These are phyloP conservation scores for Oidium heveae DNA, from an alignment of 2,329 filamentous ascomycete species.

Conservation along the genomic window DNA sequence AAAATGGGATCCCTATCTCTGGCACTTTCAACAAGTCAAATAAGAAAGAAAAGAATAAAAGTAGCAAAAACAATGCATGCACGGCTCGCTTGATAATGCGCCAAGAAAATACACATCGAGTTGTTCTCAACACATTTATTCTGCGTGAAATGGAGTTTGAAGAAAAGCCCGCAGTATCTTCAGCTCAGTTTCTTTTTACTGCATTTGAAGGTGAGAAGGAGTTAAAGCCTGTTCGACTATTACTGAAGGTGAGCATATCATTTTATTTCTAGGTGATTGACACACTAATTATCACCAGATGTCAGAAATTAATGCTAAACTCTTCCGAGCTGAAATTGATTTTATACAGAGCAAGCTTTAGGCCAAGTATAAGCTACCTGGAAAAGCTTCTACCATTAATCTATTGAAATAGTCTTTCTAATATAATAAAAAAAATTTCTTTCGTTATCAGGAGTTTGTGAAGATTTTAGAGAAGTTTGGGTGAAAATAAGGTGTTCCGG, in stretches of 20 bases:
- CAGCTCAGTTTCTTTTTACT: slow-evolving; percentile 37
- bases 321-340: too few relatives aligned
- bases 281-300: slow-evolving; percentile 9
- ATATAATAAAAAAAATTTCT: too few relatives aligned
- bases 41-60: slow-evolving; percentile 11
- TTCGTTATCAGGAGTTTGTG: too few relatives aligned
- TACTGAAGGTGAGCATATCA: slow-evolving; percentile 30
- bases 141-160: slow-evolving; percentile 59
- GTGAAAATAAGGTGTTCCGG: too few relatives aligned
- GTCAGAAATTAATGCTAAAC: slow-evolving; percentile 11
- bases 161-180: slow-evolving; percentile 34
- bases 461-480: too few relatives aligned
- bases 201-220: slow-evolving; percentile 32
- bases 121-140: slow-evolving; percentile 67
- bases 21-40: slow-evolving; percentile 30
- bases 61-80: slow-evolving; percentile 16
- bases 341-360: too few relatives aligned
- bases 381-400: too few relatives aligned
- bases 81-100: slow-evolving; percentile 62
- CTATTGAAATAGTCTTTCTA: too few relatives aligned
- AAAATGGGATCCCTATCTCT: slow-evolving; percentile 22
- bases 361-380: too few relatives aligned
- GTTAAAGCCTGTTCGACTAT: slow-evolving; percentile 29
- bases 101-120: slow-evolving; percentile 65
- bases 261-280: background rate